Evolutionary conservation across 352 stramenopile genomes (phyloP), one percentile per base, ranked within the genome.

Genomic region (Pythium chondricola): DNA sequence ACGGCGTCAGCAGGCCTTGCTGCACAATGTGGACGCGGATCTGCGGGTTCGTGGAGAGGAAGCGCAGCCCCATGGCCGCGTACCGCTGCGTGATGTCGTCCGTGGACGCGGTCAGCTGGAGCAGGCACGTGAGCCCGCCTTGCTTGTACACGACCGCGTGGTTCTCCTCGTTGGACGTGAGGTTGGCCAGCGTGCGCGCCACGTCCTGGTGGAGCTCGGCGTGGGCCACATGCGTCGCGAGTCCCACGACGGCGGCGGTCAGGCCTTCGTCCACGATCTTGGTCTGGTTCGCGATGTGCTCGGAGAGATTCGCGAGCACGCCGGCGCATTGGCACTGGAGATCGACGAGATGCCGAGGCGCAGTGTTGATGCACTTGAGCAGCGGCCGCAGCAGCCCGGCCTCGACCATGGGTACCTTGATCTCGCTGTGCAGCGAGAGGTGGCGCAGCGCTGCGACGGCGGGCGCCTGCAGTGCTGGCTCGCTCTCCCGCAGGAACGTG

Each of bases 141-240:
- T 98, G 83, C 37, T 89, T 85, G 74, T 98, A 97, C 7, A 97
- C 79, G 1, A 69, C 58, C n/a, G 80, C 32, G 67, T 98, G 93
- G 60, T 93, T 97, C 52, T 97, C 92, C 43, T 98, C 94, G 63
- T 97, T 98, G 25, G 86, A 90, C 55, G 75, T 89, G 14, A 98
- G 48, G 52, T 98, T 98, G 4, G 93, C 94, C 11, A 98, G 63
- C 7, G 88, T 67, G 9, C 93, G 79, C 22, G 84, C 84, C 31
- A 93, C 87, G 56, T 98, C 95, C 68, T 98, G 93, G 38, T 96
- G 85, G 27, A 98, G 95, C 63, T 98, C 93, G 7, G 80, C 69
- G 59, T 93, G 87, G 22, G 95, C 82, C 20, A 81, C 72, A 0
- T 62, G 53, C 4, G 73, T 51, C 1, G 74, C 71, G 31, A 98